phyloP scores from a whole-genome alignment of 495 filamentous ascomycete species.

The Aspergillus nanangensis region DNA sequence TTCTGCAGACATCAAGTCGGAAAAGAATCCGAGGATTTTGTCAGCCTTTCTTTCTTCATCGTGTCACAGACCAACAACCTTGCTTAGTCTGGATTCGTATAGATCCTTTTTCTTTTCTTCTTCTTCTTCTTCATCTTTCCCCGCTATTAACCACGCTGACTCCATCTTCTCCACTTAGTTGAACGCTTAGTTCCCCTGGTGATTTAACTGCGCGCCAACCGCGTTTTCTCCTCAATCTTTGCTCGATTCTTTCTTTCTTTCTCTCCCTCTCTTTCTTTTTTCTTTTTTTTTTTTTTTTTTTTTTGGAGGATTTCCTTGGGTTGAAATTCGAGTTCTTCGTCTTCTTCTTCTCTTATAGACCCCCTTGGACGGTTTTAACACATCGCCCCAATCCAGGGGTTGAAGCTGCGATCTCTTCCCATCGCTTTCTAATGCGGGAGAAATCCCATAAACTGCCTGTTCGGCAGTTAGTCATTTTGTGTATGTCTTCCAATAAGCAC shows the following conservation, averaged over 20 bases:
- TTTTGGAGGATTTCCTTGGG: background rate
- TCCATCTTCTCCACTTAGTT: no score
- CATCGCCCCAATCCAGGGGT: background rate
- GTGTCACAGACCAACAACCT: no score
- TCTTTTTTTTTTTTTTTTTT: background rate
- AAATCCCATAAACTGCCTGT: slow-evolving; percentile 40
- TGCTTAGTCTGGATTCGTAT: background rate
- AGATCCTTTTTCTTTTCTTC: slow-evolving; percentile 1
- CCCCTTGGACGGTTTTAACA: background rate
- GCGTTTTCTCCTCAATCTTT: no score
- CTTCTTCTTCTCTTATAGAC: background rate
- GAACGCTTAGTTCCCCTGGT: no score
- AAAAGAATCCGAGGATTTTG: slow-evolving; percentile 7
- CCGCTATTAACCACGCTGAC: no score
- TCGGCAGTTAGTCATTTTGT: slow-evolving; percentile 56
- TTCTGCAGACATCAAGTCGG: background rate
- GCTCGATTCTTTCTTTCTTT: no score
- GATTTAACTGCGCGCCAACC: no score
- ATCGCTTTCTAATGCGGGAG: slow-evolving; percentile 22
- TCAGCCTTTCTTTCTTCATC: slow-evolving; percentile 1
- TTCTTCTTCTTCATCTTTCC: slow-evolving; percentile 2
- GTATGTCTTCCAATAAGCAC: slow-evolving; percentile 36
- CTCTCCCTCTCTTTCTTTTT: no score
- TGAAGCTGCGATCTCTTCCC: background rate
- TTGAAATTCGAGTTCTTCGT: no score